Base-by-base conservation (phyloP, 306 rosid genomes). In the Pterocarpus macrocarpus region DNA sequence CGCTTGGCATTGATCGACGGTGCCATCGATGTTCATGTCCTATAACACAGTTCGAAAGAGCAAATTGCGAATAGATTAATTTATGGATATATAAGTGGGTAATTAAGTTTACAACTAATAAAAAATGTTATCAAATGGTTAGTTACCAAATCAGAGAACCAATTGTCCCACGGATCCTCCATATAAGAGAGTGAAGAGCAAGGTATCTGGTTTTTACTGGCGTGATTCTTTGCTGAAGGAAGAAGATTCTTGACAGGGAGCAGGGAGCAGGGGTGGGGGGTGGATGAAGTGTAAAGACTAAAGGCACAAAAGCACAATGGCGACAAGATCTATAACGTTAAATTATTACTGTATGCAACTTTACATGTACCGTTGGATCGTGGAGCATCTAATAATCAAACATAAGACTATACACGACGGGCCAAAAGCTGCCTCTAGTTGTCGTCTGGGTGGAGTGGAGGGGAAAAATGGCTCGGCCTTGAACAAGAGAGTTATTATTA, bases 121-220 rank as follows among this genome's bases (percentile, higher is more conserved):
- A 22, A 22, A 0, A 22, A 22, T 22, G 28, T 72, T 39, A 30
- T 7, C 10, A 55, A 72, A 12, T 15, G 33, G 14, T 2, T 38
- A 56, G 28, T 30, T 61, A 75, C 79, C 69, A 74, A 14, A 59
- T 74, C 43, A 59, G 79, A 59, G 58, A 74, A 59, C 44, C 69
- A 74, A 43, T 59, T 44, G 58, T 74, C 79, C 58, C 69, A 74
- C 52, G 17, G 57, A 59, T 74, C 58, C 45, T 75, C 69, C 79
- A 75, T 74, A 47, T 5, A 2, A 0, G 47, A 28, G 56, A 39
- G 69, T 49, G 17, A 71, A 17, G 72, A 43, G 43, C 14, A 11
- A 16, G 4, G n/a, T 16, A 22, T 28, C 6, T 47, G 57, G 5
- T 30, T 49, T 69, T 22, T 22, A 22, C 38, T 68, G 5, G 56